These are phyloP conservation scores for Alternaria brassicae DNA, from an alignment of 2,329 filamentous ascomycete species.

Conservation along the genomic window DNA sequence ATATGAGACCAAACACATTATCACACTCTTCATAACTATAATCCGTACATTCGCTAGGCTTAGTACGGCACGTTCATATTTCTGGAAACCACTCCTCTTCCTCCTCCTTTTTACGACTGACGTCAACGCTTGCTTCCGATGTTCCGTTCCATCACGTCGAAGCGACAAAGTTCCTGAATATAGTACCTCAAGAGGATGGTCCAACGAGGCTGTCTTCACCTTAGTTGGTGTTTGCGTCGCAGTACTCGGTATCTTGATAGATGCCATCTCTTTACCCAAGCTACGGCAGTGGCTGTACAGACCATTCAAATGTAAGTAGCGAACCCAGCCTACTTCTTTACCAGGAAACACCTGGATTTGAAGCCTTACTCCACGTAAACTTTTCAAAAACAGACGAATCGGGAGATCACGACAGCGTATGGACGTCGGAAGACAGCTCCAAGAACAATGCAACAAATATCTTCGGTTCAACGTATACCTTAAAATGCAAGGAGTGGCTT, in stretches of 20 bases:
- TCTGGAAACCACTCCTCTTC: too few relatives aligned
- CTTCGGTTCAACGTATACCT: not conserved
- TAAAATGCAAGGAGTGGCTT: not conserved
- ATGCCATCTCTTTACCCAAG: not conserved
- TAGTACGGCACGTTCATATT: too few relatives aligned
- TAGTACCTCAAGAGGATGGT: too few relatives aligned
- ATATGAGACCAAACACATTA: too few relatives aligned
- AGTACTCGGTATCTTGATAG: not conserved
- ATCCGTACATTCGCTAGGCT: too few relatives aligned
- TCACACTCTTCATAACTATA: too few relatives aligned
- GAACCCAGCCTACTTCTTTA: not conserved
- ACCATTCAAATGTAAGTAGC: not conserved
- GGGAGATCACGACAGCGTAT: not conserved
- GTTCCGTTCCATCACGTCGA: too few relatives aligned
- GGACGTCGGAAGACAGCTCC: not conserved
- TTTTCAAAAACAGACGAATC: not conserved
- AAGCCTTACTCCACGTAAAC: not conserved
- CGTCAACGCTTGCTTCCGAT: not conserved
- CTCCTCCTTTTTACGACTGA: too few relatives aligned
- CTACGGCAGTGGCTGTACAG: not conserved
- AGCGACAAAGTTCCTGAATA: too few relatives aligned
- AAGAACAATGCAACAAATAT: not conserved
- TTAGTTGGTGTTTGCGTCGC: not conserved
- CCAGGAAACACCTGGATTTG: too few relatives aligned
- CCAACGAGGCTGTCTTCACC: constrained; percentile 3